Base-by-base conservation (phyloP, 2,329 filamentous ascomycete species). In the Acrodontium crateriforme region DNA sequence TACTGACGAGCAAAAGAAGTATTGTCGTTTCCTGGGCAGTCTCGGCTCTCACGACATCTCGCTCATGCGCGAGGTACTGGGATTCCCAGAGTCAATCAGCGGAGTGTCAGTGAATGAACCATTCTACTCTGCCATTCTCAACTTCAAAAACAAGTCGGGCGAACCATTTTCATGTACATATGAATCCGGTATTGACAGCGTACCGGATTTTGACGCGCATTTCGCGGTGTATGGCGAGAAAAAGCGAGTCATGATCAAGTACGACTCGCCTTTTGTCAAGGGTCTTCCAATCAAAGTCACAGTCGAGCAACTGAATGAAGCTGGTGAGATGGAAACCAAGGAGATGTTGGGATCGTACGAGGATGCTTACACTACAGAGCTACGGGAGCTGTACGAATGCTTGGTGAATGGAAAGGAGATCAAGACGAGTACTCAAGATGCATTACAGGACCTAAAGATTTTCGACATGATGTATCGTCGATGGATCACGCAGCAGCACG, bases 181-280 rank as follows among this genome's bases (percentile, higher is more conserved):
- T 37, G 71, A 76, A 36, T 63, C 60, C 0, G 70, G 71, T 0
- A 53, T 72, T 13, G 60, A 67, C 36, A 41, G 46, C 1, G 59
- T 76, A 1, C 65, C 69, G 0, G 40, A 49, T 0, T 70, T 71
- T 27, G 67, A 71, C 29, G 63, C 66, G 0, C 56, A 62, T 23
- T 44, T 71, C 5, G 62, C 62, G 3, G 53, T 75, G 0, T 74
- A 70, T 36, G 61, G 61, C 0, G 44, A 54, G 10, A 52, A 58
- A 5, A 75, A 74, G 49, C 63, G 60, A 0, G 62, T 75, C 0
- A 57, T 52, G 2, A 54, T 75, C 8, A 43, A 63, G 18, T 71
- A 66, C 36, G 67, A 75, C 31, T 65, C 67, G 0, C 71, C 70
- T 0, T 71, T 65, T 31, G 54, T 71, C n/a, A 69, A 69, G 37